Conservation (phyloP, 352 stramenopile species). For the Phytophthora europaea region DNA sequence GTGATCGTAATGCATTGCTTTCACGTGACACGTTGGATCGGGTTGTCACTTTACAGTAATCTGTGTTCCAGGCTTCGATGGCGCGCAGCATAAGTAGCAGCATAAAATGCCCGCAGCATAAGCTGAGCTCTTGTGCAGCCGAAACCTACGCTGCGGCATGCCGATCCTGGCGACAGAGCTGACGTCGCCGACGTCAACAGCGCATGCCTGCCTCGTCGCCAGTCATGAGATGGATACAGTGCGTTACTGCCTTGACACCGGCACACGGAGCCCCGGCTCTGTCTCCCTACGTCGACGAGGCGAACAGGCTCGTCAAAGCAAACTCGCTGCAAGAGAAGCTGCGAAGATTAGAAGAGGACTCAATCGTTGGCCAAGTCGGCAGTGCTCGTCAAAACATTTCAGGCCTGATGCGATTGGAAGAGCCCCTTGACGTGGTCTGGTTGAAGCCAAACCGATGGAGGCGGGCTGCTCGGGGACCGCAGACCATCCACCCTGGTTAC, state of each 20-base stretch:
- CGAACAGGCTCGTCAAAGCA: neutral
- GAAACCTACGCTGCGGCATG: constrained; percentile 31
- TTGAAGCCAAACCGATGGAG: constrained; percentile 22
- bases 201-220: neutral
- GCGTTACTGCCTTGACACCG: constrained; percentile 26
- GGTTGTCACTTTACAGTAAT: neutral
- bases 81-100: too few relatives aligned
- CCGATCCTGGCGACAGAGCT: neutral
- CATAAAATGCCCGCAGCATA: too few relatives aligned
- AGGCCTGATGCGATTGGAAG: neutral
- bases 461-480: constrained; percentile 13
- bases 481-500: constrained; percentile 8
- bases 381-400: constrained; percentile 29
- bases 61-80: too few relatives aligned
- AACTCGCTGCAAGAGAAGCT: neutral
- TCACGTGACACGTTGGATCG: neutral
- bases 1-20: constrained; percentile 32
- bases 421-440: constrained; percentile 5
- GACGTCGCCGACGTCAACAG: neutral
- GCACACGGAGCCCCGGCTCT: constrained; percentile 14
- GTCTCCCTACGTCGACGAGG: constrained; percentile 14
- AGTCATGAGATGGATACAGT: constrained; percentile 36
- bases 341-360: neutral
- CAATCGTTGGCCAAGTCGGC: neutral
- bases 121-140: too few relatives aligned